Conservation (phyloP, 306 rosid genomes). For the Casuarina equisetifolia region DNA sequence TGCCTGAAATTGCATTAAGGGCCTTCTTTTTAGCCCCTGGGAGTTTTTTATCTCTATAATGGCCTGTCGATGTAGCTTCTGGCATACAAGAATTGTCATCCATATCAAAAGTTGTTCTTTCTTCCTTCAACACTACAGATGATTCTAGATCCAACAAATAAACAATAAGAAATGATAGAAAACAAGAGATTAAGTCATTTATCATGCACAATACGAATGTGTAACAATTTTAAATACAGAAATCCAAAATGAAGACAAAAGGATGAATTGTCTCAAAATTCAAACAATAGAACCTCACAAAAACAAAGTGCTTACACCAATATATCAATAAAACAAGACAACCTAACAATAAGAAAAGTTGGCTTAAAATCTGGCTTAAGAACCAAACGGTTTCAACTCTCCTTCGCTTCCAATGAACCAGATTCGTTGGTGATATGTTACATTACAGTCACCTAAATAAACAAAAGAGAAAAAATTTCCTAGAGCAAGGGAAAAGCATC, state of each 20-base stretch:
- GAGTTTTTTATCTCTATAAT: constrained; percentile 50
- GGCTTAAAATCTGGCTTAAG: neutral
- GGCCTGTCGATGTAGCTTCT: constrained; percentile 62
- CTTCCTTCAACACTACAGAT: constrained; percentile 67
- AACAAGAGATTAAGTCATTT: constrained; percentile 15
- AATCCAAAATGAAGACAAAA: neutral
- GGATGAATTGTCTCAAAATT: neutral
- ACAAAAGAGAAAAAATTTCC: too few species aligned
- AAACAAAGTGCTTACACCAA: neutral
- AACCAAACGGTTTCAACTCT: neutral
- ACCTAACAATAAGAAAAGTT: neutral
- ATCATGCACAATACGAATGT: neutral
- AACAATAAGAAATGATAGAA: constrained; percentile 7
- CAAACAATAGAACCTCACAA: neutral
- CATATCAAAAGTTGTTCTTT: constrained; percentile 40
- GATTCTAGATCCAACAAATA: constrained; percentile 49
- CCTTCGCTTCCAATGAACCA: neutral
- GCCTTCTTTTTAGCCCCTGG: constrained; percentile 36
- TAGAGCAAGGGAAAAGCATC: neutral
- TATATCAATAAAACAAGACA: too few species aligned
- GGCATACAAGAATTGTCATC: constrained; percentile 58
- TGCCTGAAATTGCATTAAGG: constrained; percentile 34
- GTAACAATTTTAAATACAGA: neutral
- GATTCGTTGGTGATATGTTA: too few species aligned
- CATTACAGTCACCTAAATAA: too few species aligned